A percentile compares a stretch with the other conserved stretches of the same genome.
Evolutionary conservation across 2,329 filamentous ascomycete genomes (phyloP).

Genomic region (Diaporthe aspalathi): DNA sequence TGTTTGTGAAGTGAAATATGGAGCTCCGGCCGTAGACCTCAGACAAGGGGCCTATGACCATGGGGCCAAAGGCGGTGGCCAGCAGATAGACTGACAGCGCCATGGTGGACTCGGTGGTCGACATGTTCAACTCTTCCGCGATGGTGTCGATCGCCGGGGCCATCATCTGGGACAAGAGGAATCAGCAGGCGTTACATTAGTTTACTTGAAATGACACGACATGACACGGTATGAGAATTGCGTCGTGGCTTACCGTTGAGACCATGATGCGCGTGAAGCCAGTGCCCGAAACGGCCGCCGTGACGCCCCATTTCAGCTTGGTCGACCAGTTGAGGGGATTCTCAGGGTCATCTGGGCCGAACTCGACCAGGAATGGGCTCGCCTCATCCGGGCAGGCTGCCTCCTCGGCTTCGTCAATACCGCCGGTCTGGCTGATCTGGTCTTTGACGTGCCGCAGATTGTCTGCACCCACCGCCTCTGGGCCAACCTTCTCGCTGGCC

Average conservation of each 20-base stretch:
- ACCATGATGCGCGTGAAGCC: conserved; percentile 64
- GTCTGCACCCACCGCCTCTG: neutral
- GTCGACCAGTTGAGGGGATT: conserved; percentile 55
- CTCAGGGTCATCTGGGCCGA: conserved; percentile 48
- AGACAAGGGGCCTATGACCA: conserved; percentile 57
- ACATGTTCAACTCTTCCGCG: conserved; percentile 63
- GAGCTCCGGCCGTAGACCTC: conserved; percentile 60
- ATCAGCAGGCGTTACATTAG: neutral
- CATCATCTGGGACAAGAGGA: conserved; percentile 54
- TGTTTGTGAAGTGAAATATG: conserved; percentile 57
- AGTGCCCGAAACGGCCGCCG: conserved; percentile 59
- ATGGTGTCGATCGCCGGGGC: conserved; percentile 62
- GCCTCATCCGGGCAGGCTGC: neutral
- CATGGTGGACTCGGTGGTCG: conserved; percentile 59
- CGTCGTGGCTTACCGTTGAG: conserved; percentile 50
- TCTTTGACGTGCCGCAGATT: neutral
- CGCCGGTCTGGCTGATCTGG: neutral
- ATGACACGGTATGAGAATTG: too few species aligned
- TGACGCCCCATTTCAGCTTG: conserved; percentile 60
- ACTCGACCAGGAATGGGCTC: conserved; percentile 35
- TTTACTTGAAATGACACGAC: too few species aligned
- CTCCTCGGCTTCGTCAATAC: too few species aligned
- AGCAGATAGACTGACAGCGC: conserved; percentile 57
- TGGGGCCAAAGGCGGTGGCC: conserved; percentile 56
- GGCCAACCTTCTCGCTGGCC: neutral